Evolutionary conservation across 139 green algal species (phyloP).

Genomic region (Pleodorina starrii): DNA sequence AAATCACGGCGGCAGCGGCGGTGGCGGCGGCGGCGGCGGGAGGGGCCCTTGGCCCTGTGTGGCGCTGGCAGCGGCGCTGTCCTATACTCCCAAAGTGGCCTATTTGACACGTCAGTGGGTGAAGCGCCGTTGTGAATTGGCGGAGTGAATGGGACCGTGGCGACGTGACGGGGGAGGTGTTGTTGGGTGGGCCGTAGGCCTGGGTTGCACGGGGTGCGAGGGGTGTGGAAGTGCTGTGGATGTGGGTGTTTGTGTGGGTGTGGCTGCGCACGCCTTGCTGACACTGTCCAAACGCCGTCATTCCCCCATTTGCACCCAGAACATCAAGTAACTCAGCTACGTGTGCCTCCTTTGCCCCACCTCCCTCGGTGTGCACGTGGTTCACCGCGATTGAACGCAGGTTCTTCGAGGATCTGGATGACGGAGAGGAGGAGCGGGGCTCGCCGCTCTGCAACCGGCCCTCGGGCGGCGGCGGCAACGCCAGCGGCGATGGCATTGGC

Average conservation of each 20-base stretch:
- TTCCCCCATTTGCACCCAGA: not conserved
- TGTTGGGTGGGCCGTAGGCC: not conserved
- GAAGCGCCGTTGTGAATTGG: not conserved
- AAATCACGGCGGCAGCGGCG: not conserved
- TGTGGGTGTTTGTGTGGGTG: not conserved
- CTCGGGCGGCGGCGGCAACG: too few species aligned
- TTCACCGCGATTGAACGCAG: not conserved
- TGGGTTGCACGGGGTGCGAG: not conserved
- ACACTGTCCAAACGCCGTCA: too few species aligned
- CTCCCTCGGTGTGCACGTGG: not conserved
- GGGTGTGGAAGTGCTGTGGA: not conserved
- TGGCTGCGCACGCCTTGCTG: not conserved
- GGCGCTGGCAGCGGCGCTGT: constrained; percentile 36
- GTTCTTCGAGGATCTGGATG: constrained; percentile 16
- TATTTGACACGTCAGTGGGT: constrained; percentile 31
- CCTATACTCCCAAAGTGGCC: not conserved
- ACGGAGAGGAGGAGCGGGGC: too few species aligned
- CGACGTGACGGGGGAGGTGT: not conserved
- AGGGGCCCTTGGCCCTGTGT: not conserved
- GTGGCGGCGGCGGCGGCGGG: not conserved
- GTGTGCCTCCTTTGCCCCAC: not conserved
- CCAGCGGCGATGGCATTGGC: too few species aligned
- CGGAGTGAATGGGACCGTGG: too few species aligned
- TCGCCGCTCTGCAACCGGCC: too few species aligned
- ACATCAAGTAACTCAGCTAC: not conserved